Base-by-base conservation (phyloP, 1,139 yeast genomes). In the Kodamaea sp. region DNA sequence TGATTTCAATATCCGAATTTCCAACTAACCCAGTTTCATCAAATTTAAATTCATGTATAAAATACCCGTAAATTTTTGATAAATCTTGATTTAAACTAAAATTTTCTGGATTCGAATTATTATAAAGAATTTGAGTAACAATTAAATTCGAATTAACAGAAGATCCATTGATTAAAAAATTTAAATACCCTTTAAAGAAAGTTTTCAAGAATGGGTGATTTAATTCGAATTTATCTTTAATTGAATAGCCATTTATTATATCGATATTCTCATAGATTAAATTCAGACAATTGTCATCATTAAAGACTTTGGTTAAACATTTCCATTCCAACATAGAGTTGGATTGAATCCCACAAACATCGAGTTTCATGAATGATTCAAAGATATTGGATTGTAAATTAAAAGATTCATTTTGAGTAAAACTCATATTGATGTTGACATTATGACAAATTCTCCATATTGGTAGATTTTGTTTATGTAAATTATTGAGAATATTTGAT, bases 171-270 rank as follows among this genome's bases (percentile, higher is more conserved):
- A 57, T 47, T 37, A 68, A 53, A 41, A 56, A 67, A 11, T 67
- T 57, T 27, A 71, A 49, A 45, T 61, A 67, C 0, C 77, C 76
- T 2, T 64, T 52, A 62, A 72, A 67, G 45, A 70, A 71, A 24
- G 54, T 56, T 44, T 60, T 65, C 49, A 69, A 50, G 40, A 70
- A 67, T 6, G 77, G 75, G 7, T 67, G 48, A 31, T 62, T 61
- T n/a, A 70, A 51, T 9, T 60, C 62, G 40, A 54, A 63, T 9
- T 47, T 44, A 8, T 52, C 38, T 1, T 46, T 42, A 2, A 44
- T 44, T 27, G 54, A 49, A 41, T 62, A 68, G 0, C 73, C 75
- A 47, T 66, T 68, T n/a, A 69, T 50, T 24, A 54, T 41, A 32
- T 69, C 75, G 29, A 53, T 52, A 7, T 53, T 53, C 24, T 59